These are phyloP conservation scores for Apiotrichum gamsii DNA, from an alignment of 1,284 basidiomycete species.

Conservation along the genomic window DNA sequence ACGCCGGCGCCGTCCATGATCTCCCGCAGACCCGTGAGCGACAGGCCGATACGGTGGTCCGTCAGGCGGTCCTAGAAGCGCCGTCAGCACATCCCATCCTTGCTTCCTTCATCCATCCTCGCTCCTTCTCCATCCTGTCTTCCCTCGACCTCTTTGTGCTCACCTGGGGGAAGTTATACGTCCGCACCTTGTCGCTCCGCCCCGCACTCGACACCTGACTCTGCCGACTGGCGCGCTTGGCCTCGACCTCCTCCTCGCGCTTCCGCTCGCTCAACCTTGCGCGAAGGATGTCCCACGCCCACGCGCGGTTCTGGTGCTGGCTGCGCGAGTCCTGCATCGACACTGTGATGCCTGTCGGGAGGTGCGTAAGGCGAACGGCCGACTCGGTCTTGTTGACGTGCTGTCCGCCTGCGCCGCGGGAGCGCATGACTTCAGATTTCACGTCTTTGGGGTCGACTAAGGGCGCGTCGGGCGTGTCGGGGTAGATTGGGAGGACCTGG, in stretches of 20 bases:
- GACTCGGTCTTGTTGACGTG: slow-evolving; percentile 99
- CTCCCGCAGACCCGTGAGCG: slow-evolving; percentile 63
- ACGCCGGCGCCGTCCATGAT: slow-evolving; percentile 75
- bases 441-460: slow-evolving; percentile 79
- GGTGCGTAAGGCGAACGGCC: slow-evolving; percentile 89
- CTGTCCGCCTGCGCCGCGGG: slow-evolving; percentile 92
- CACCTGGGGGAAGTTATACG: slow-evolving; percentile 85
- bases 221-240: slow-evolving; percentile 62
- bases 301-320: slow-evolving; percentile 85
- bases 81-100: background rate
- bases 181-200: slow-evolving; percentile 84
- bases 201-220: slow-evolving; percentile 72
- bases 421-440: slow-evolving; percentile 85
- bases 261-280: slow-evolving; percentile 76
- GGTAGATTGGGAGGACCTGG: slow-evolving; percentile 52
- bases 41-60: slow-evolving; percentile 78
- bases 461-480: slow-evolving; percentile 46
- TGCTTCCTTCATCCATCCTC: no score
- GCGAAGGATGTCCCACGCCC: slow-evolving; percentile 78
- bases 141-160: no score
- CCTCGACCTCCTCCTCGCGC: slow-evolving; percentile 61
- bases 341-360: slow-evolving; percentile 88
- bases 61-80: slow-evolving; percentile 75
- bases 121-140: no score
- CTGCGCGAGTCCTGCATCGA: slow-evolving; percentile 98